Evolutionary conservation across 176 grass and related monocot species (phyloP).

Genomic region (Avena sativa): DNA sequence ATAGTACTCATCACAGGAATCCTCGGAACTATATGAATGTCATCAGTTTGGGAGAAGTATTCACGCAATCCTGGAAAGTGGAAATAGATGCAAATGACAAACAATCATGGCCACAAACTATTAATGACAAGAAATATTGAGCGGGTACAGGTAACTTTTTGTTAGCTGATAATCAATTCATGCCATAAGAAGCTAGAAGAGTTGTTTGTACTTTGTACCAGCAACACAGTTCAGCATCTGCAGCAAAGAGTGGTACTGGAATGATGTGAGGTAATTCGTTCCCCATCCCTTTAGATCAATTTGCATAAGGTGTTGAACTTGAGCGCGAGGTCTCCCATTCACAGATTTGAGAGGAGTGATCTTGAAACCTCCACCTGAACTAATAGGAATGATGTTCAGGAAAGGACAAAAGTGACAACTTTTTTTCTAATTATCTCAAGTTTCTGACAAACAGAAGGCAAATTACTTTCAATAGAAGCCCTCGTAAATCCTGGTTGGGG

Average conservation of each 20-base stretch:
- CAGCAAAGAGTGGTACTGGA: conserved; percentile 94
- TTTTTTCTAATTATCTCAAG: neutral
- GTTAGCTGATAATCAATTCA: conserved; percentile 16
- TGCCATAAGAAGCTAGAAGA: conserved; percentile 40
- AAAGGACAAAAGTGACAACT: conserved; percentile 37
- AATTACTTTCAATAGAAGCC: conserved; percentile 89
- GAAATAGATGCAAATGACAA: conserved; percentile 39
- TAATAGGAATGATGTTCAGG: conserved; percentile 28
- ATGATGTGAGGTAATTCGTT: conserved; percentile 74
- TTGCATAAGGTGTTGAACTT: conserved; percentile 99
- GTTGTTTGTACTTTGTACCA: conserved; percentile 59
- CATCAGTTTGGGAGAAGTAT: conserved; percentile 89
- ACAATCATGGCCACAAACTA: neutral
- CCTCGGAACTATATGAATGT: conserved; percentile 64
- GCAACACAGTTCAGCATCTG: conserved; percentile 98
- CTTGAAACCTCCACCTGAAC: conserved; percentile 94
- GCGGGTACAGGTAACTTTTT: neutral
- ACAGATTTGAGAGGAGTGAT: conserved; percentile 87
- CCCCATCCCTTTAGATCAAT: conserved; percentile 98
- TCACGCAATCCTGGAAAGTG: conserved; percentile 95
- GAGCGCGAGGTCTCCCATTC: conserved; percentile 71
- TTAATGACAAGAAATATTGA: conserved; percentile 19
- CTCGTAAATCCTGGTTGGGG: conserved; percentile 93
- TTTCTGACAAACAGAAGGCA: conserved; percentile 37
- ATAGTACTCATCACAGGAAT: conserved; percentile 81